Evolutionary conservation across 768 basidiomycete species (phyloP), one percentile per base, ranked within the genome.

Genomic region (Saitozyma sp.): DNA sequence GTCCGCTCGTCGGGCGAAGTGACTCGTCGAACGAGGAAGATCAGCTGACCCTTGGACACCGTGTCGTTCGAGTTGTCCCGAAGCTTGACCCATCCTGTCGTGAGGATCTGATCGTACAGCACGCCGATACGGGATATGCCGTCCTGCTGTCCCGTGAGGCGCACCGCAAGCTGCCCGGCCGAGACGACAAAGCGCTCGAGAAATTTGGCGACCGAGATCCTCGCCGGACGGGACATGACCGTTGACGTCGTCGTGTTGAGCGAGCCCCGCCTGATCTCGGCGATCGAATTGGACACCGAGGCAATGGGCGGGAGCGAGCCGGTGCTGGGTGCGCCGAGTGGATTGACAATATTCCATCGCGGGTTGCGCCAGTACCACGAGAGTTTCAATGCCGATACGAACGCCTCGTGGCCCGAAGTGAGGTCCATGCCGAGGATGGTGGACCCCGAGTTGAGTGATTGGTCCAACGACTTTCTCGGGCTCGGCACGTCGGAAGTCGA

Each of bases 31-130:
- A 77, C 75, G 10, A 80, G 71, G 59, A 79, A 77, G 57, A 79
- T 71, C 17, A 80, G 59, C 64, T 80, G 80, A 20, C 80, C 80
- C 61, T 77, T 79, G 6, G 76, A 73, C 37, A 78, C 70, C n/a
- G 74, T 77, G 54, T 75, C 71, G n/a, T 57, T 64, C 11, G 64
- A 64, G 56, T 71, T 67, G 46, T 57, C 50, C 13, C n/a, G 11
- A 14, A 74, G 62, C 55, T 74, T 68, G 63, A 77, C 73, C 70
- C 70, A 74, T n/a, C 73, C 73, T 16, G 80, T 79, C 1, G 80
- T 78, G 55, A 79, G 54, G 57, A 80, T 78, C 48, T 77, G 75
- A 60, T 80, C 80, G 63, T 78, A 79, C 45, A 80, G 45, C 4
- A 80, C 78, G 13, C 80, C 80, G 10, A 80, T 46, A 13, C 74